phyloP scores from a whole-genome alignment of 306 rosid species.

The Dryas alaskensis region DNA sequence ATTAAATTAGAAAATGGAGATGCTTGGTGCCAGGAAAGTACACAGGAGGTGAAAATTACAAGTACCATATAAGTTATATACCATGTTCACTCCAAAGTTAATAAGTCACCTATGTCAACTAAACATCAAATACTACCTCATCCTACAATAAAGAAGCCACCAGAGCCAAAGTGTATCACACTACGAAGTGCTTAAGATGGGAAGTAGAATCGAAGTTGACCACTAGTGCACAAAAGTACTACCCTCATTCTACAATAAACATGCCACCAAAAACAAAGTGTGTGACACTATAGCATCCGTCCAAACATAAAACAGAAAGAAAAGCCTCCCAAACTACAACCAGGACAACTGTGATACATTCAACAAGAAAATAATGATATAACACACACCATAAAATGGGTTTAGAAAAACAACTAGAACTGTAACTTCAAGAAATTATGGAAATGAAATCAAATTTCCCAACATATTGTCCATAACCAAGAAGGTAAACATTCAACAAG shows the following conservation, averaged over 20 bases:
- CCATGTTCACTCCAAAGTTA: neutral
- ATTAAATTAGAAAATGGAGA: neutral
- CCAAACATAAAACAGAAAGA: neutral
- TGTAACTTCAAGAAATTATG: neutral
- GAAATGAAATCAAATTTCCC: neutral
- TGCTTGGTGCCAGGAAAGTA: neutral
- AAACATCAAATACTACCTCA: neutral
- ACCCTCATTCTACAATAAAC: no score
- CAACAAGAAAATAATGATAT: neutral
- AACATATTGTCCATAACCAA: neutral
- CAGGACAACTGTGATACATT: neutral
- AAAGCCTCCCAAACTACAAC: no score
- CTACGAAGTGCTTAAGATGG: neutral
- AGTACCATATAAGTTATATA: neutral
- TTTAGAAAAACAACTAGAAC: neutral
- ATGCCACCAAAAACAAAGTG: no score
- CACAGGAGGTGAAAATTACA: neutral
- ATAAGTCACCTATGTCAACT: neutral
- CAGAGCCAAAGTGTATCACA: no score
- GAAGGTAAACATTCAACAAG: neutral
- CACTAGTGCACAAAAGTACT: no score
- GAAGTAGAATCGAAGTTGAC: neutral
- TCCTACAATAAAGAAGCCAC: no score
- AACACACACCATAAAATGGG: neutral
- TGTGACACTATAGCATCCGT: no score